Evolutionary conservation across 352 stramenopile species (phyloP), one percentile per base, ranked within the genome.

Genomic region (Globisporangium mamillatum): DNA sequence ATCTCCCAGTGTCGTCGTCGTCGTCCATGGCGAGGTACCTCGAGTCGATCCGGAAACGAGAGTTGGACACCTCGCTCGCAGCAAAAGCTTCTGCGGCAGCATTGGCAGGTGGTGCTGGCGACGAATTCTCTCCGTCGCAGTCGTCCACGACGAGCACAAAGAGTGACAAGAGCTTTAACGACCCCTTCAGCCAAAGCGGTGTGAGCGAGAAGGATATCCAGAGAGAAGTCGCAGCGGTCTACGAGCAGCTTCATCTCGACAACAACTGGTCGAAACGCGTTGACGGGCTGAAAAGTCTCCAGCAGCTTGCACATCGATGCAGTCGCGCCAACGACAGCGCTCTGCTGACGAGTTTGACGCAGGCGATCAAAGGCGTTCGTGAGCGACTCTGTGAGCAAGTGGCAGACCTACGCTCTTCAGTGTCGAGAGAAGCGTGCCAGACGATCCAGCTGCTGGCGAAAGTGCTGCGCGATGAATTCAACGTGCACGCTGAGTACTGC

Each of bases 231-330:
- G 63, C 68, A 3, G 76, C 78, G 3, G 75, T 92, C 22, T 77
- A 65, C 24, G 84, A 92, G 56, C 83, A 86, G 29, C 75, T 95
- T 2, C 62, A 84, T 3, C 64, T 85, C 9, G 73, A 84, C 50
- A 91, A 93, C 53, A 84, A 93, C 56, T 95, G 88, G 88, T 82
- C 86, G 14, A 86, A 87, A 48, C 84, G 88, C 50, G 88, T 95
- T 6, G 80, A 90, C 4, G 84, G 80, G 0, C 63, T 93, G 29
- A 89, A 91, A 55, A 77, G 63, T 38, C 69, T 92, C 38, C 86
- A 91, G 56, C 76, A 82, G n/a, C 70, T 94, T 3, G 61, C 77
- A 1, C 74, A 71, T 14, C 81, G 75, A 41, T 93, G 78, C 63
- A 74, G 70, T 25, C 73, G 75, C 29, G 66, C 70, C 18, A 75